phyloP scores from a whole-genome alignment of 495 filamentous ascomycete genomes.

The Penicillium fimorum region DNA sequence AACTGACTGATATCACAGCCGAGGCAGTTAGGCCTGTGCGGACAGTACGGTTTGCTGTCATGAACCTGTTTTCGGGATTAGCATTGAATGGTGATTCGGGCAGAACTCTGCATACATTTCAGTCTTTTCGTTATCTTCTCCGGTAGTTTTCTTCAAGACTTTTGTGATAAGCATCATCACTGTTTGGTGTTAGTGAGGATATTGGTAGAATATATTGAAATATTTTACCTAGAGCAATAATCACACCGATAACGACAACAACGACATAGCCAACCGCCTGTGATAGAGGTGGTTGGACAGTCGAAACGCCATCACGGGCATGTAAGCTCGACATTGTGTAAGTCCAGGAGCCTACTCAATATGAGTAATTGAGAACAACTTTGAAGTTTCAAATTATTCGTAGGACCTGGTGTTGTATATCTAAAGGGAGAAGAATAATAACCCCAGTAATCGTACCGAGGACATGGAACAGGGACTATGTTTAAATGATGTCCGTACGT shows the following conservation, averaged over 20 bases:
- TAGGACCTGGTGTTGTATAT: neutral
- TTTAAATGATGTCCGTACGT: neutral
- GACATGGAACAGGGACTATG: neutral
- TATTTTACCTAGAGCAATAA: constrained; percentile 31
- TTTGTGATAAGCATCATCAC: constrained; percentile 39
- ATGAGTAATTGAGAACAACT: neutral
- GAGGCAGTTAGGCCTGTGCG: constrained; percentile 39
- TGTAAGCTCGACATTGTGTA: constrained; percentile 18
- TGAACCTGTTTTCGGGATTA: constrained; percentile 33
- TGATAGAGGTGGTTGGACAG: constrained; percentile 34
- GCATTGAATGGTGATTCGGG: neutral
- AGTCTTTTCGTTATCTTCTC: constrained; percentile 43
- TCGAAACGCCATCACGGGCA: constrained; percentile 20
- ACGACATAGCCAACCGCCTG: constrained; percentile 41
- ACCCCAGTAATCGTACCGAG: neutral
- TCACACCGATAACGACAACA: constrained; percentile 32
- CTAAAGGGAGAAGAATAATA: neutral
- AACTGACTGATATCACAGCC: constrained; percentile 38
- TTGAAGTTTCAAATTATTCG: neutral
- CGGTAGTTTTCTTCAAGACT: constrained; percentile 35
- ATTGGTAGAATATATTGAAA: neutral
- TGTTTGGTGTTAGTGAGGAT: constrained; percentile 6
- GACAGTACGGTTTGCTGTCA: constrained; percentile 42
- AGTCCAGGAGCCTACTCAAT: neutral
- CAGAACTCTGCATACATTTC: constrained; percentile 30